Percentiles rank a stretch among this genome's conserved stretches.
These are phyloP conservation scores for Coniochaeta hoffmannii DNA, from an alignment of 2,329 filamentous ascomycete species.

Conservation along the genomic window DNA sequence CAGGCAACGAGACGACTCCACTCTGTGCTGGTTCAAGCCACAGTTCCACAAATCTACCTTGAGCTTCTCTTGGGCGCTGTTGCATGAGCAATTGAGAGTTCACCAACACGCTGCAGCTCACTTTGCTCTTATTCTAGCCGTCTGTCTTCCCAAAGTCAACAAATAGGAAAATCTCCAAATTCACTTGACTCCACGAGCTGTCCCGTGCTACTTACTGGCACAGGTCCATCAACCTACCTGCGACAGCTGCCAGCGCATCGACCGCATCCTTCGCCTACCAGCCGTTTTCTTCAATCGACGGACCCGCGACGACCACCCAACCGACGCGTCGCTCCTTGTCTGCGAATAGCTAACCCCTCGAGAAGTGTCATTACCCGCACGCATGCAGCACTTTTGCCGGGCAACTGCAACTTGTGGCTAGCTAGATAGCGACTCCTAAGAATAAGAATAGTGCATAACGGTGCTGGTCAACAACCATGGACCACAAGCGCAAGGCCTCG, in stretches of 20 bases:
- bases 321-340: not conserved
- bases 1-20: not conserved
- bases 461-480: slow-evolving; percentile 33
- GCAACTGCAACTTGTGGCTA: slow-evolving; percentile 3
- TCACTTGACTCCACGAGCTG: not conserved
- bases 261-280: not conserved
- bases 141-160: not conserved
- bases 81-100: not conserved
- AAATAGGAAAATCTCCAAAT: not conserved
- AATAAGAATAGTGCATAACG: not conserved
- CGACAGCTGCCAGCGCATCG: not conserved
- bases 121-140: not conserved
- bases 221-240: not conserved
- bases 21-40: not conserved
- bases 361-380: not conserved
- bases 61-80: not conserved
- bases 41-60: not conserved
- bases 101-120: slow-evolving; percentile 1
- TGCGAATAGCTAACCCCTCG: not conserved
- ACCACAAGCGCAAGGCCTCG: slow-evolving; percentile 48
- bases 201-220: not conserved
- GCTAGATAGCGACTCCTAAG: not conserved
- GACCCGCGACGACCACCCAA: not conserved
- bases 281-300: not conserved
- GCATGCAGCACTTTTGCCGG: not conserved